Percentiles rank a stretch among this genome's conserved stretches.
Conservation (phyloP, 2,329 filamentous ascomycete genomes). For the Thielaviopsis euricoi region DNA sequence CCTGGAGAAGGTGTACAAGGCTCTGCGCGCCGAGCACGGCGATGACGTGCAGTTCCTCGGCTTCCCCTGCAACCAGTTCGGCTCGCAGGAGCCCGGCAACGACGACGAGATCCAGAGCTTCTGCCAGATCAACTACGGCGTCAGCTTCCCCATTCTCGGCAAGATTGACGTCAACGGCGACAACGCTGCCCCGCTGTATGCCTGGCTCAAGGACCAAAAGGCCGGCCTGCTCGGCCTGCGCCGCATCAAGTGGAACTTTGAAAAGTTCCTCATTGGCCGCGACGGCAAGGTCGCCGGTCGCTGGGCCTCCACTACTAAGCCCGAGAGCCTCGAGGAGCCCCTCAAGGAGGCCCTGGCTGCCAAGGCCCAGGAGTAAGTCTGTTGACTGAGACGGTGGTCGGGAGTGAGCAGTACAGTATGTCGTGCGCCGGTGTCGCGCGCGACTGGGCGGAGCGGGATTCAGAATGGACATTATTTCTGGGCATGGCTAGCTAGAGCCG, state of each 20-base stretch:
- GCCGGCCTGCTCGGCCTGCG: conserved; percentile 77
- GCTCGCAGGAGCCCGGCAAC: conserved; percentile 69
- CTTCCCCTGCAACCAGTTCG: conserved; percentile 98
- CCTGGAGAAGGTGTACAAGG: conserved; percentile 80
- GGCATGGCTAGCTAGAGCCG: no score
- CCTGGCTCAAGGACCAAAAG: conserved; percentile 59
- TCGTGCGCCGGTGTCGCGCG: no score
- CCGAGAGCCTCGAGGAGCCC: conserved; percentile 57
- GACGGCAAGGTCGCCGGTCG: conserved; percentile 74
- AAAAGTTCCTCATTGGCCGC: conserved; percentile 83
- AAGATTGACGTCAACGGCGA: conserved; percentile 93
- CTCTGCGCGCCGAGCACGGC: conserved; percentile 48
- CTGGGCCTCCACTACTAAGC: conserved; percentile 81
- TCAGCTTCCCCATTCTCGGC: conserved; percentile 76
- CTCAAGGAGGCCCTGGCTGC: conserved; percentile 56
- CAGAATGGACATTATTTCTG: no score
- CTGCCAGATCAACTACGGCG: conserved; percentile 89
- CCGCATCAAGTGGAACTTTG: conserved; percentile 98
- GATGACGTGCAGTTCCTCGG: conserved; percentile 77
- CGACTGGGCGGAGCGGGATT: no score
- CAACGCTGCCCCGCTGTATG: conserved; percentile 59
- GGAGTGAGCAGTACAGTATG: no score
- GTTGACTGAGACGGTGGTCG: background rate
- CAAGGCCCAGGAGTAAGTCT: background rate
- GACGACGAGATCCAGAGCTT: conserved; percentile 68